Percentiles rank a stretch among this genome's conserved stretches.
Evolutionary conservation across 2,329 filamentous ascomycete genomes (phyloP).

Genomic region (Exophiala mesophila): DNA sequence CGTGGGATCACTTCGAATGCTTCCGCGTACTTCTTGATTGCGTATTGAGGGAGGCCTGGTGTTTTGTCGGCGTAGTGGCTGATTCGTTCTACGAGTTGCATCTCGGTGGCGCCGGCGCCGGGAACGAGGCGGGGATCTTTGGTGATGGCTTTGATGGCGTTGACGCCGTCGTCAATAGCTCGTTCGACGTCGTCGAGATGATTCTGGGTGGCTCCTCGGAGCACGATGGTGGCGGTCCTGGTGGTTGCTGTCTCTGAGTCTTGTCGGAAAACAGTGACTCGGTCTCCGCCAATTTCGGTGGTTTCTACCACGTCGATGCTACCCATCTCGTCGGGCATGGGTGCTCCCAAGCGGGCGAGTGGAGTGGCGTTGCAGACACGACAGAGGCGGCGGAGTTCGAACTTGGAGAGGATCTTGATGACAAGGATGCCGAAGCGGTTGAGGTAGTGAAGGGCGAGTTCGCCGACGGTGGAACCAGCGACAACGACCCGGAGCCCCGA

Average conservation of each 20-base stretch:
- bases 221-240: constrained; percentile 86
- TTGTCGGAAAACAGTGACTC: constrained; percentile 97
- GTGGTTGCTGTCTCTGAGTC: constrained; percentile 74
- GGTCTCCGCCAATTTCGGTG: constrained; percentile 93
- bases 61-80: constrained; percentile 88
- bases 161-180: constrained; percentile 95
- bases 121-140: constrained; percentile 86
- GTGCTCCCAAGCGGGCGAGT: constrained; percentile 88
- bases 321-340: constrained; percentile 99
- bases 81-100: constrained; percentile 89
- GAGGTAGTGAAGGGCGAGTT: constrained; percentile 93
- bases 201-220: constrained; percentile 95
- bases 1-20: constrained; percentile 96
- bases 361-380: constrained; percentile 94
- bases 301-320: constrained; percentile 93
- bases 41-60: constrained; percentile 86
- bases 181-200: constrained; percentile 96
- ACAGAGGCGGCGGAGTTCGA: constrained; percentile 90
- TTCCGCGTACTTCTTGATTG: constrained; percentile 95
- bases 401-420: constrained; percentile 97
- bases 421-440: constrained; percentile 95
- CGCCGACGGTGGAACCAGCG: constrained; percentile 88
- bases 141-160: constrained; percentile 97
- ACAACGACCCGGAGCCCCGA: constrained; percentile 88
- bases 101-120: constrained; percentile 89